Evolutionary conservation across 768 basidiomycete species (phyloP).

Genomic region (Russula foetens): DNA sequence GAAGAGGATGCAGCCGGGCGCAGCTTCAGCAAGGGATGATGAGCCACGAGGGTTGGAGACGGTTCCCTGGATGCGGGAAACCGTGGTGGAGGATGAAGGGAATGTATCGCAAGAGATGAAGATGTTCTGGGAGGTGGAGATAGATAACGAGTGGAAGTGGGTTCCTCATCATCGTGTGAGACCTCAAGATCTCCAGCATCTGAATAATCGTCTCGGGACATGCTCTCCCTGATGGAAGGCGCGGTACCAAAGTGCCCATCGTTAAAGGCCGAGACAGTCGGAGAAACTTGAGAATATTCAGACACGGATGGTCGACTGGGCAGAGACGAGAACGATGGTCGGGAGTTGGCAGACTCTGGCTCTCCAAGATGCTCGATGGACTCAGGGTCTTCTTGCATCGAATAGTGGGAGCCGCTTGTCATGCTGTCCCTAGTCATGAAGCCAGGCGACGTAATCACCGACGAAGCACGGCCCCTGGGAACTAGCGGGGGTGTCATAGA

Average conservation of each 20-base stretch:
- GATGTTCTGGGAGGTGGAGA: slow-evolving; percentile 20
- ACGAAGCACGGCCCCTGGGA: slow-evolving; percentile 7
- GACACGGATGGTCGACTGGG: slow-evolving; percentile 50
- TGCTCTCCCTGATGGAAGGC: slow-evolving; percentile 21
- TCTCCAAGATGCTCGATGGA: slow-evolving; percentile 11
- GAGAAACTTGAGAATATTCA: slow-evolving; percentile 62
- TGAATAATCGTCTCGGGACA: slow-evolving; percentile 12
- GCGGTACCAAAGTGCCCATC: slow-evolving; percentile 38
- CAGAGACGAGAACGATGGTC: slow-evolving; percentile 44
- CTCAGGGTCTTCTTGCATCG: slow-evolving; percentile 10
- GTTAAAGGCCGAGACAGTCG: slow-evolving; percentile 74
- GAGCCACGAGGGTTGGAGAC: not conserved
- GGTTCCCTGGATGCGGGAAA: slow-evolving; percentile 5
- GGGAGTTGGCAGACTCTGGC: slow-evolving; percentile 28
- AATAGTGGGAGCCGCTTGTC: slow-evolving; percentile 19
- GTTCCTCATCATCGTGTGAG: not conserved
- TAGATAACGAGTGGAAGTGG: slow-evolving; percentile 15
- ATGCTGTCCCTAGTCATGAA: slow-evolving; percentile 13
- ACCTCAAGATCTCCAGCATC: not conserved
- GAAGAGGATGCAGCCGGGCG: slow-evolving; percentile 15
- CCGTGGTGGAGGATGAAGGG: slow-evolving; percentile 16
- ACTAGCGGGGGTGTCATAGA: slow-evolving; percentile 18
- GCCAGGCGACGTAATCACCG: not conserved
- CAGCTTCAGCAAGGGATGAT: not conserved
- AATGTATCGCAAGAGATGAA: slow-evolving; percentile 17